These are phyloP conservation scores for Paramecium pentaurelia DNA, from an alignment of 73 alveolate species.

Conservation along the genomic window DNA sequence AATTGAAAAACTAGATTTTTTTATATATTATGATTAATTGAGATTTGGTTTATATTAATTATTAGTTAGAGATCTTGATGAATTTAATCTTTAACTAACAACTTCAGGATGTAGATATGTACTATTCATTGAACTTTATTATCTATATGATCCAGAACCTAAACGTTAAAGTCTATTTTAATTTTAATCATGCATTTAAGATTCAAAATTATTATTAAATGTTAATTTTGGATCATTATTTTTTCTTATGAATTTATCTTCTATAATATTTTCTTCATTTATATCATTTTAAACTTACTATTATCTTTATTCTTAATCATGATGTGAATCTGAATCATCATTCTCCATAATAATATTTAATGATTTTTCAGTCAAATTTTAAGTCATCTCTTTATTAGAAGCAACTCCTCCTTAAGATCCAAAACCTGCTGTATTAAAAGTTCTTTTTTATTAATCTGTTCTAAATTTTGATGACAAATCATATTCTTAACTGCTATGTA, in stretches of 20 bases:
- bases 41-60: background rate
- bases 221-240: background rate
- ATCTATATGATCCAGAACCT: background rate
- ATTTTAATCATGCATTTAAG: background rate
- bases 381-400: background rate
- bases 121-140: background rate
- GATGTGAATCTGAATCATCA: background rate
- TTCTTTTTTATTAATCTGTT: background rate
- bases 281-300: background rate
- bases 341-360: background rate
- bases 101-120: background rate
- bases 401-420: background rate
- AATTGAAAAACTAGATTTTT: background rate
- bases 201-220: background rate
- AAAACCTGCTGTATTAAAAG: background rate
- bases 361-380: background rate
- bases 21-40: background rate
- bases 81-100: background rate
- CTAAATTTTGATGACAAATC: background rate
- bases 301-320: background rate
- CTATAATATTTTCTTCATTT: background rate
- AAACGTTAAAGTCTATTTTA: background rate
- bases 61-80: background rate
- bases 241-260: background rate
- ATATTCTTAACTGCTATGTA: background rate